Evolutionary conservation across 139 green algal genomes (phyloP).

Genomic region (Gonium pectorale): DNA sequence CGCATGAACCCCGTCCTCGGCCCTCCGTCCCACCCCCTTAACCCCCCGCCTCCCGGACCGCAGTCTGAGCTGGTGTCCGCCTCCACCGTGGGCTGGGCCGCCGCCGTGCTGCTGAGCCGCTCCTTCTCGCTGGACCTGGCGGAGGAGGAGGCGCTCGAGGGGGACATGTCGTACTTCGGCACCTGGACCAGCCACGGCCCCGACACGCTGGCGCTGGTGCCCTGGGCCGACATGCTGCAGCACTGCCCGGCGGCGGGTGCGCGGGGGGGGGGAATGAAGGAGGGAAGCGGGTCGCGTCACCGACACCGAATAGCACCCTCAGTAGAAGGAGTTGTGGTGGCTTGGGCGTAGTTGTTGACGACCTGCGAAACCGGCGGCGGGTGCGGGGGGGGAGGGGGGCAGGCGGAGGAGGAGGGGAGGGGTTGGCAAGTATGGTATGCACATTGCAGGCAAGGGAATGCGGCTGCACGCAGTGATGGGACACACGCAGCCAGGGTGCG

Average conservation of each 20-base stretch:
- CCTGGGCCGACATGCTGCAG: conserved; percentile 73
- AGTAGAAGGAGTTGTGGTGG: no score
- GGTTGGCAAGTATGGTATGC: no score
- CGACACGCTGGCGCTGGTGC: conserved; percentile 65
- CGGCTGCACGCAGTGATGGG: no score
- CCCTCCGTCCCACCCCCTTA: background rate
- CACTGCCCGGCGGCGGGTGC: conserved; percentile 69
- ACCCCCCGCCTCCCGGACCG: background rate
- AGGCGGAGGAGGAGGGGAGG: no score
- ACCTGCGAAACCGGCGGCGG: no score
- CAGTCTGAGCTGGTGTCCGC: conserved; percentile 51
- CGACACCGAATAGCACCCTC: no score
- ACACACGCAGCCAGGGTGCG: no score
- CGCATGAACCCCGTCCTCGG: no score
- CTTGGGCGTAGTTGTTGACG: no score
- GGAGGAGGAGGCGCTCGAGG: conserved; percentile 49
- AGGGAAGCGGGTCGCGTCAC: no score
- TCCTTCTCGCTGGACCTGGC: conserved; percentile 63
- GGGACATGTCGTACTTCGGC: conserved; percentile 44
- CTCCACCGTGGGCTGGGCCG: conserved; percentile 61
- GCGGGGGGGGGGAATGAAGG: background rate
- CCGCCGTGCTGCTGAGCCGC: conserved; percentile 64
- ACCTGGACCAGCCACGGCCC: conserved; percentile 50
- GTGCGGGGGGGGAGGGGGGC: background rate
- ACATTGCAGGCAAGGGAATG: no score